Evolutionary conservation across 805 yeast species (phyloP), one percentile per base, ranked within the genome.

Genomic region (Metschnikowia rubicola): DNA sequence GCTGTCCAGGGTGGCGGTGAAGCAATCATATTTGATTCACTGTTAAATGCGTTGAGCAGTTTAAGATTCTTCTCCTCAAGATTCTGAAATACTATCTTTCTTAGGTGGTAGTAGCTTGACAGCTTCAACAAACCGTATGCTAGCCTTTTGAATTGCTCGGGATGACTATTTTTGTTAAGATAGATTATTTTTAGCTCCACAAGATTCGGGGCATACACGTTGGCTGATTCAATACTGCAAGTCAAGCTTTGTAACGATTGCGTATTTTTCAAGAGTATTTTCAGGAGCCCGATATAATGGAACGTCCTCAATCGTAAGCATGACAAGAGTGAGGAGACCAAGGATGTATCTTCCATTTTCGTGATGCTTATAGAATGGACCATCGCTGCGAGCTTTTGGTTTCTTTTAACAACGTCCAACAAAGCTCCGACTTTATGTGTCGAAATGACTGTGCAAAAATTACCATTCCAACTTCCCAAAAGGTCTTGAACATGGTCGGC

Each of bases 381-480:
- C 40, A 47, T 41, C 32, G 28, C 43, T 4, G 57, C 55, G 29
- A 59, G 13, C 37, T 54, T 49, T 37, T 11, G 15, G 37, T 52
- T 53, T 12, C 31, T 35, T 21, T 39, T 32, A 11, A 62, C 30
- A 11, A 52, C 55, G 12, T 40, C 41, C 5, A 54, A 37, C 37
- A 64, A 51, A 15, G 31, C 37, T 4, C 32, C 43, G 10, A 60
- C 10, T 9, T 48, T 45, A 7, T 43, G 35, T 8, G 52, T 35
- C 21, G 47, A 53, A 26, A 62, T 42, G 12, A 46, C 44, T 7
- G 55, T 51, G 44, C 55, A 52, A 33, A 39, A 51, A 36, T 52
- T 40, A 53, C 39, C 8, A 63, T 59, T 17, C 65, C 66, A 47
- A 45, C 55, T 50, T 9, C 43, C 38, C n/a, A 48, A 35, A n/a